Base-by-base conservation (phyloP, 345 rosid species). In the Salix caprea region DNA sequence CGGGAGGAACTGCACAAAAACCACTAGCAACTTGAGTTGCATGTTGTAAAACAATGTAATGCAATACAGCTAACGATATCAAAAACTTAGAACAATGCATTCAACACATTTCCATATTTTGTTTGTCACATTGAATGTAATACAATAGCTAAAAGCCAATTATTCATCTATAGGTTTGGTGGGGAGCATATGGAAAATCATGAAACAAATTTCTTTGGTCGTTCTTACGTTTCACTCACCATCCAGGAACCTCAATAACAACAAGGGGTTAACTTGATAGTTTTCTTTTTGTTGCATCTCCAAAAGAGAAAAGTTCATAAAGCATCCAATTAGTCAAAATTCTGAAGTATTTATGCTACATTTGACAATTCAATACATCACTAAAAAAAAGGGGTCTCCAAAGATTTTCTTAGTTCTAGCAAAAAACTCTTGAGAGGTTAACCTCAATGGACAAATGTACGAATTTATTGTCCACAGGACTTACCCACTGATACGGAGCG, bases 401-500 rank as follows among this genome's bases (percentile, higher is more conserved):
- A 14, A 2, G 3, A 56, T 56, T 56, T 56, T 21, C 13, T 9
- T n/a, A 56, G 5, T 56, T 56, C 62, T 56, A 9, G 26, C 62
- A 56, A 3, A 52, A 56, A 5, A 56, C 61, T 2, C 21, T 56
- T n/a, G 1, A 13, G 11, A 71, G 40, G 7, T 21, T 48, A 30
- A 56, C 37, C 12, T 32, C 12, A 39, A 11, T 40, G 21, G 70
- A 69, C 26, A 46, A 32, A 71, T 18, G 52, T 18, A 34, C 0
- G 28, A 28, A 69, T 39, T 26, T 30, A 58, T 9, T 16, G 23
- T 9, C 73, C 79, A 70, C 18, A 54, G 15, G 15, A 61, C 86
- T 83, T 86, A 96, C 99, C 99, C 26, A 96, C 89, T 19, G 99
- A 96, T 32, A 96, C 97, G 0, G 99, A 96, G 2, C 99, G 86